phyloP scores from a whole-genome alignment of 164 flowering plant genomes.

The Magnolia changhungtana region DNA sequence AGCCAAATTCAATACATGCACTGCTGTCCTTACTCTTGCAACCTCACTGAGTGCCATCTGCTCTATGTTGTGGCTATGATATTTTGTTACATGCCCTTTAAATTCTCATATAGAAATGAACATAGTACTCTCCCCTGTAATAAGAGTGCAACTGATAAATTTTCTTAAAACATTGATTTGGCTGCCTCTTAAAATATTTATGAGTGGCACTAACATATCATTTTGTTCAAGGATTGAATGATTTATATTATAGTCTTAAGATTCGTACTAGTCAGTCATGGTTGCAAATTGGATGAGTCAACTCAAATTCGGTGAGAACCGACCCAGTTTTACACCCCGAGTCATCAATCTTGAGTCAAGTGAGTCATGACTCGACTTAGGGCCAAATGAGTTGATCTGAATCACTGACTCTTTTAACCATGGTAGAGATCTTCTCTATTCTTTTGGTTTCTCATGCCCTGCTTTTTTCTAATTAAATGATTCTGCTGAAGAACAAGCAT shows the following conservation, averaged over 20 bases:
- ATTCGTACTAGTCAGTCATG: neutral
- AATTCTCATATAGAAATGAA: too few relatives aligned
- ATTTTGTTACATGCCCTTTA: too few relatives aligned
- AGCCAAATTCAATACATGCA: neutral
- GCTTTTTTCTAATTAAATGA: constrained; percentile 22
- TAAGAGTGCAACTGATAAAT: neutral
- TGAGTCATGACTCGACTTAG: neutral
- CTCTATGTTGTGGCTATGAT: neutral
- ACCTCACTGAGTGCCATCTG: neutral
- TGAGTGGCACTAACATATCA: too few relatives aligned
- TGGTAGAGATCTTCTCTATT: neutral
- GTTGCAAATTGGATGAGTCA: neutral
- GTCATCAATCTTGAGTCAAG: neutral
- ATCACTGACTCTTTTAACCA: too few relatives aligned
- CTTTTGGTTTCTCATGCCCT: neutral
- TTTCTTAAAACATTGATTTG: neutral
- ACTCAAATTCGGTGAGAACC: neutral
- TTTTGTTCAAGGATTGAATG: too few relatives aligned
- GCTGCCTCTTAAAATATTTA: neutral
- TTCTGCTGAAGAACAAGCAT: constrained; percentile 27
- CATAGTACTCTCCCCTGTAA: neutral
- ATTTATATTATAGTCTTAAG: too few relatives aligned
- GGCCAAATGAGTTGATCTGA: too few relatives aligned
- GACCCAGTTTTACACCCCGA: neutral
- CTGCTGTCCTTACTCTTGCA: neutral